Base-by-base conservation (phyloP, 768 basidiomycete genomes). In the Leucocoprinus sp. region DNA sequence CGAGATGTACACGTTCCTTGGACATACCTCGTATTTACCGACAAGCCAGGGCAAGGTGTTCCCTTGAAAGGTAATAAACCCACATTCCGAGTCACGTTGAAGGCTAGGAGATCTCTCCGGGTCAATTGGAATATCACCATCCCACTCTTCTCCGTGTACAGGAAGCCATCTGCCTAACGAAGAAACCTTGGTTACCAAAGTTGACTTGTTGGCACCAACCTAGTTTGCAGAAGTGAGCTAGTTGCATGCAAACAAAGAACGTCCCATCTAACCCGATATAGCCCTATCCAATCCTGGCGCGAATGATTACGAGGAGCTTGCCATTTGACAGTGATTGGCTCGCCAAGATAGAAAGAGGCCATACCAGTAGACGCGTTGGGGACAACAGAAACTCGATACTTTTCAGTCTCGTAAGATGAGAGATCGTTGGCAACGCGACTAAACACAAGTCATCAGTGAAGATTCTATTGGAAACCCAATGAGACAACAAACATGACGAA, bases 251-350 rank as follows among this genome's bases (percentile, higher is more conserved):
- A 43, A 33, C 27, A 33, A 42, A 18, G 24, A 37, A 42, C 18
- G 11, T n/a, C 2, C 38, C 40, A 37, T 58, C 69, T 31, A 54
- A 88, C 88, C 59, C 84, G 74, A 59, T 92, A 92, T 19, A 97
- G 77, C 11, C 93, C 96, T 56, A 99, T 86, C 96, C 96, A 98
- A 60, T 99, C 96, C 54, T 81, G 80, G 9, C 88, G 75, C 9
- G 93, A 93, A 58, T 97, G 95, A 43, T 78, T 75, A 27, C 69
- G 64, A 1, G 95, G 93, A 1, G 89, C 93, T 52, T 80, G 78
- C 93, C 93, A 98, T 37, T 76, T 75, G 37, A 99, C 72, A 2
- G 63, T 72, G 54, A 99, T 92, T 1, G 87, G 82, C 60, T 98
- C 90, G 26, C 96, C 96, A 38, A 97, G 78, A 59, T 90, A 85